phyloP scores from a whole-genome alignment of 2,329 filamentous ascomycete species.

The Microcyclospora pomicola region DNA sequence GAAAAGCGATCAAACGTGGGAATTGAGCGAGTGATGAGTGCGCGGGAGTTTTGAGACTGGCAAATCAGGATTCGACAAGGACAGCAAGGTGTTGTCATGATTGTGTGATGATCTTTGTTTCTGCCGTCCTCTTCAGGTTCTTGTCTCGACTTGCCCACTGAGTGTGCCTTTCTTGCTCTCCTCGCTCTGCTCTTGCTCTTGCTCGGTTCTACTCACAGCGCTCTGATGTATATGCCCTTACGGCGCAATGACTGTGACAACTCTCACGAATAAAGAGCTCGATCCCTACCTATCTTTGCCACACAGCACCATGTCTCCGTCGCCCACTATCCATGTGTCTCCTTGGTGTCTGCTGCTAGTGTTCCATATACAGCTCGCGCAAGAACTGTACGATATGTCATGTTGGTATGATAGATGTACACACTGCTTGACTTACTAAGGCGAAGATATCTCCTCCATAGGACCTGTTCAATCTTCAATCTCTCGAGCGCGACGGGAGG shows the following conservation, averaged over 20 bases:
- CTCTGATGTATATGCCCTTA: conserved; percentile 8
- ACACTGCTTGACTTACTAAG: too few species aligned
- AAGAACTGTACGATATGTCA: too few species aligned
- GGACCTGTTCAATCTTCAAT: too few species aligned
- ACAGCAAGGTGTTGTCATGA: conserved; percentile 4
- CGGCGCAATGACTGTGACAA: conserved; percentile 6
- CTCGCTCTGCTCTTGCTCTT: conserved; percentile 3
- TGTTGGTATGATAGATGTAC: too few species aligned
- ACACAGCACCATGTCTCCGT: too few species aligned
- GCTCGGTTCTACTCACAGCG: conserved; percentile 4
- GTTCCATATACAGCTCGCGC: too few species aligned
- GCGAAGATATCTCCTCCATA: too few species aligned
- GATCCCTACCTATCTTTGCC: too few species aligned
- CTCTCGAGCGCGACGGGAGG: too few species aligned
- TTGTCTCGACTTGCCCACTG: neutral
- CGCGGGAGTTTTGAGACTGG: conserved; percentile 1
- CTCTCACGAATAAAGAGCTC: conserved; percentile 1
- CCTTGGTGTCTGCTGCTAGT: too few species aligned
- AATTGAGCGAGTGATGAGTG: conserved; percentile 1
- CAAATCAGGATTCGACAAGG: conserved; percentile 3
- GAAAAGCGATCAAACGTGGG: neutral
- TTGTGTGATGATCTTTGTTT: conserved; percentile 1
- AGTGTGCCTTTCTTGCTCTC: conserved; percentile 7
- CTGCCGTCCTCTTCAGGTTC: too few species aligned
- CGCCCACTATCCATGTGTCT: too few species aligned